Conservation (phyloP, 1,139 yeast species). For the Lodderomyces parapsilosis region DNA sequence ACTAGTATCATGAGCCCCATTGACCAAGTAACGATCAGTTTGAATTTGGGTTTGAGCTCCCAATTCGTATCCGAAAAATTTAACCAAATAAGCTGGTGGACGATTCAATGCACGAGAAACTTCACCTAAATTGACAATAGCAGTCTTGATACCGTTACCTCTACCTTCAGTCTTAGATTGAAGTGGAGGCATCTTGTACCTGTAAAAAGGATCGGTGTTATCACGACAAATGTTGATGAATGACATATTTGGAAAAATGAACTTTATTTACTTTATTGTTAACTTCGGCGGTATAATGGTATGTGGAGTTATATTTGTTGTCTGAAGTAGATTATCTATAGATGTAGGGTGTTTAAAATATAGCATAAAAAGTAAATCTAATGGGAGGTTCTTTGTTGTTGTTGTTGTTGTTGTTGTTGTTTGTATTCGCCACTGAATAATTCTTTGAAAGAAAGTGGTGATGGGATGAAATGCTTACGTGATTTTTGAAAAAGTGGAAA, state of each 20-base stretch:
- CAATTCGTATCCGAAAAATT: slow-evolving; percentile 92
- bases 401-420: neutral
- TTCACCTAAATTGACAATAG: slow-evolving; percentile 84
- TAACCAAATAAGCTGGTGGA: slow-evolving; percentile 88
- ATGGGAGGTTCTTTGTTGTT: neutral
- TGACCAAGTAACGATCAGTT: slow-evolving; percentile 85
- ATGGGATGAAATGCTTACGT: no score
- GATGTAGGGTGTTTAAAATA: neutral
- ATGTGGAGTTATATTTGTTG: neutral
- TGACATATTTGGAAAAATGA: slow-evolving; percentile 56
- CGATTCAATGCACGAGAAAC: slow-evolving; percentile 94
- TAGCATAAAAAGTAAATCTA: neutral
- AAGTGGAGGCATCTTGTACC: slow-evolving; percentile 98
- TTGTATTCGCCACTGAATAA: slow-evolving; percentile 1
- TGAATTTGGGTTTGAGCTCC: slow-evolving; percentile 93
- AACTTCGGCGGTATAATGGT: slow-evolving; percentile 1
- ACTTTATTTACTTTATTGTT: neutral
- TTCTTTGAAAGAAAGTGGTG: neutral
- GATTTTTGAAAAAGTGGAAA: neutral
- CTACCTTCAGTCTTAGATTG: slow-evolving; percentile 98
- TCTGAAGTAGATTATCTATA: neutral
- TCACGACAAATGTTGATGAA: slow-evolving; percentile 94
- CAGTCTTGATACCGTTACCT: slow-evolving; percentile 99
- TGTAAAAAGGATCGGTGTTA: slow-evolving; percentile 96
- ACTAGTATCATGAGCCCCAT: slow-evolving; percentile 90